Evolutionary conservation across 2,329 filamentous ascomycete species (phyloP), one percentile per base, ranked within the genome.

Genomic region (Fonsecaea nubica): DNA sequence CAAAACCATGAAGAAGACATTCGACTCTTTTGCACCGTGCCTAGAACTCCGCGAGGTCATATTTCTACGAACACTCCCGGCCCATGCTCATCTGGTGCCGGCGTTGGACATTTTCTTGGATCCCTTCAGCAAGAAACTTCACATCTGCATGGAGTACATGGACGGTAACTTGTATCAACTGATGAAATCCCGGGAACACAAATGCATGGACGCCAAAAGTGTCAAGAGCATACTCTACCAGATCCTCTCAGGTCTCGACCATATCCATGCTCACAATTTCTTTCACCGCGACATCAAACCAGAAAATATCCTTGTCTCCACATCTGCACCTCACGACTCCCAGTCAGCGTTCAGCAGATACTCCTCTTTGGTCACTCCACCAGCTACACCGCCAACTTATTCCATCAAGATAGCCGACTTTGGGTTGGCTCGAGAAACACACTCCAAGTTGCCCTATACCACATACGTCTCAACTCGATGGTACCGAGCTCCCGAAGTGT

Each of bases 1-100:
- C 82, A 99, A 99, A 82, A 98, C 95, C 5, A 99, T 99, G 95
- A 99, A 99, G 86, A 99, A 99, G 87, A 93, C 91, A 0, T 99
- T 98, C 75, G 93, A 98, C 74, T 96, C 92, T 1, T 93, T 97
- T 76, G 83, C 87, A 15, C 91, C 93, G 60, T 99, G 95, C 78
- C 82, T 97, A 70, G 95, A 99, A 79, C 87, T 99, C 62, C 90
- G 95, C 69, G 95, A 99, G 79, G 95, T 99, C 71, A 95, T 99
- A 77, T 99, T 99, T 80, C 84, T 99, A 55, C 90, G 92, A 75
- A 94, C 93, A 10, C 84, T 99, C 15, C 95, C 95, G 1, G 84
- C 87, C 53, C 95, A 99, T 76, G 88, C 89, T 73, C 95, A 99
- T 78, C 86, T 99, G 38, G 95, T 99, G n/a, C 95, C 95, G 40